Base-by-base conservation (phyloP, 306 rosid species). In the Quercus rubra region DNA sequence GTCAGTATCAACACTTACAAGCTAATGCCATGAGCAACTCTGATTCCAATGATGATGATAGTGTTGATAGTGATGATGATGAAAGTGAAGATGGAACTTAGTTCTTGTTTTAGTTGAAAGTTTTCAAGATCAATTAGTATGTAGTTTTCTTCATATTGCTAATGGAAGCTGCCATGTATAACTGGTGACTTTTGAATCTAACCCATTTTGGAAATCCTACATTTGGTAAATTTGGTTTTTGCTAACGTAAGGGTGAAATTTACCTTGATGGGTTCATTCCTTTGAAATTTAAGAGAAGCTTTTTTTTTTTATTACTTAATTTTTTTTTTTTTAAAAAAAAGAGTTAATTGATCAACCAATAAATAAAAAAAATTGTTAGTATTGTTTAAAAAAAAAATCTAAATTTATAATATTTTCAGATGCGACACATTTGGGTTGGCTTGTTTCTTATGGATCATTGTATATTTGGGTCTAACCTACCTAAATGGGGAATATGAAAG, bases 1-100 rank as follows among this genome's bases (percentile, higher is more conserved):
- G 23, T 46, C 88, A 81, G 80, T 89, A 91, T 79, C 81, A 80
- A 82, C 86, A 73, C 20, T 81, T 84, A 3, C 86, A 83, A 56
- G 74, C 77, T 46, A 80, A 79, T 83, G 63, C 64, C 63, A 64
- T 31, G 69, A 77, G 5, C 59, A 20, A 76, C 68, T 56, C 77
- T 38, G 79, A 77, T 27, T 80, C 76, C 23, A 90, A 94, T 15
- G 87, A 85, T 57, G 77, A 78, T 30, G 83, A 75, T 84, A 84
- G 70, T 59, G 61, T 20, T 17, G 82, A 73, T 17, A 71, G 41
- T 35, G 57, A 13, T 3, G 82, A 81, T 21, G 75, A 73, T 18
- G 89, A 86, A 71, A 75, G 43, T 23, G 85, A 85, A 30, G 76
- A 74, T 70, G 94, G 86, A 77, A 79, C 63, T 59, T 79, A 75